These are phyloP conservation scores for Salix arbutifolia DNA, from an alignment of 345 rosid genomes.

Conservation along the genomic window DNA sequence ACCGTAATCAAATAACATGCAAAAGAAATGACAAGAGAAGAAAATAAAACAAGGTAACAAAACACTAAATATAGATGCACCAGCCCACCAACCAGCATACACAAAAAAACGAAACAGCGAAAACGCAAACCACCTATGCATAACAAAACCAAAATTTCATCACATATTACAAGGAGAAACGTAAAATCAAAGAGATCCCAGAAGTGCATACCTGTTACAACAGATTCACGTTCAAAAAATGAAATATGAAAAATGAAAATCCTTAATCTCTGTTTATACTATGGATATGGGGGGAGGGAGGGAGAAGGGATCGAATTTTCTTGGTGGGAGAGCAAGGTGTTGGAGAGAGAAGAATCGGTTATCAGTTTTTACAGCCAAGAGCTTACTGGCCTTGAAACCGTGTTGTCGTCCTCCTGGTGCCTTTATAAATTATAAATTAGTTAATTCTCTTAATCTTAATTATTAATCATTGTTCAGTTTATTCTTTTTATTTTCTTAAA, in stretches of 20 bases:
- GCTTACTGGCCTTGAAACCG: slow-evolving; percentile 18
- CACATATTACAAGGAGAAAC: background rate
- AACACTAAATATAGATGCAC: background rate
- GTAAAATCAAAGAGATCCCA: slow-evolving; percentile 17
- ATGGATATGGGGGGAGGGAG: background rate
- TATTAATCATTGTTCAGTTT: too few relatives aligned
- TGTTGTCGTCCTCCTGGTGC: background rate
- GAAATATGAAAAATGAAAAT: background rate
- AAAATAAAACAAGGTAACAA: background rate
- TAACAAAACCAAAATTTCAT: background rate
- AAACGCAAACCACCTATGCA: background rate
- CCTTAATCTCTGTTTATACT: background rate
- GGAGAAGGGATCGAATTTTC: slow-evolving; percentile 42
- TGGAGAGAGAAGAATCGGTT: slow-evolving; percentile 1
- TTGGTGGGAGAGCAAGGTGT: slow-evolving; percentile 53
- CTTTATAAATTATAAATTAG: too few relatives aligned
- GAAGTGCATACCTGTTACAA: slow-evolving; percentile 18
- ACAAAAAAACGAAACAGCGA: background rate
- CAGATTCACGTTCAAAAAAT: slow-evolving; percentile 1
- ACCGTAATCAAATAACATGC: background rate
- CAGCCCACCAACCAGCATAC: background rate
- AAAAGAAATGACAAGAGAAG: background rate
- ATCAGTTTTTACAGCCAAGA: slow-evolving; percentile 24
- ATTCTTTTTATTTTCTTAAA: too few relatives aligned
- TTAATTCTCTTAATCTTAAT: too few relatives aligned